Percentiles rank a stretch among this genome's conserved stretches.
phyloP scores from a whole-genome alignment of 345 rosid species.

The Melastoma malabathricum region DNA sequence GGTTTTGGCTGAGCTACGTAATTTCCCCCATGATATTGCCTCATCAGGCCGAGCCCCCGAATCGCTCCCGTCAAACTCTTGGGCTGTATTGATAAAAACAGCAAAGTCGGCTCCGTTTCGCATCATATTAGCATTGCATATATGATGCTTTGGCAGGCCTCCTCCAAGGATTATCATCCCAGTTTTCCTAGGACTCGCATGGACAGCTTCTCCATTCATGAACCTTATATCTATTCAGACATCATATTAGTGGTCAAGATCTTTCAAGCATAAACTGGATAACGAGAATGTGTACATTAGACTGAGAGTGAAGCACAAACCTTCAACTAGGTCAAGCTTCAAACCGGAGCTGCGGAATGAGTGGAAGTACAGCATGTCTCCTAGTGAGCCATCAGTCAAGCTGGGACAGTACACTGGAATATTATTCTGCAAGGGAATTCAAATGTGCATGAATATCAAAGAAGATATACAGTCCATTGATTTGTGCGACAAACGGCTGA shows the following conservation, averaged over 20 bases:
- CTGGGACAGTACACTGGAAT: constrained; percentile 93
- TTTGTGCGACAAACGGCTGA: too few relatives aligned
- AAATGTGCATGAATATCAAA: too few relatives aligned
- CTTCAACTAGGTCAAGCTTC: constrained; percentile 57
- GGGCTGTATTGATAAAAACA: constrained; percentile 80
- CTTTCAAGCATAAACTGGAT: neutral
- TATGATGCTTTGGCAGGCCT: constrained; percentile 89
- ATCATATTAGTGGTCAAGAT: constrained; percentile 1
- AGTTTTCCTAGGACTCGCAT: constrained; percentile 64
- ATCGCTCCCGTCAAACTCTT: constrained; percentile 95
- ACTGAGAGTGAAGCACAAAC: constrained; percentile 15
- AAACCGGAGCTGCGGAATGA: constrained; percentile 54
- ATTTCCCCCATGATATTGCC: constrained; percentile 95
- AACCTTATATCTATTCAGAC: constrained; percentile 58
- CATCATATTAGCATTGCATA: constrained; percentile 97
- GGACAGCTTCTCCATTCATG: constrained; percentile 72
- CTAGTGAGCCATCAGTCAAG: constrained; percentile 88
- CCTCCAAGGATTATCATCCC: constrained; percentile 93
- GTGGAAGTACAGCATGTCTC: constrained; percentile 92
- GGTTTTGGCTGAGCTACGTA: constrained; percentile 65
- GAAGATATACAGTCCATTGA: too few relatives aligned
- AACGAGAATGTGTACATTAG: neutral
- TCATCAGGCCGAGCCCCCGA: constrained; percentile 95
- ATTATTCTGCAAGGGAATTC: constrained; percentile 44
- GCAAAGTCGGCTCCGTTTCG: constrained; percentile 88